These are phyloP conservation scores for Fragaria nilgerrensis DNA, from an alignment of 306 rosid genomes.

Conservation along the genomic window DNA sequence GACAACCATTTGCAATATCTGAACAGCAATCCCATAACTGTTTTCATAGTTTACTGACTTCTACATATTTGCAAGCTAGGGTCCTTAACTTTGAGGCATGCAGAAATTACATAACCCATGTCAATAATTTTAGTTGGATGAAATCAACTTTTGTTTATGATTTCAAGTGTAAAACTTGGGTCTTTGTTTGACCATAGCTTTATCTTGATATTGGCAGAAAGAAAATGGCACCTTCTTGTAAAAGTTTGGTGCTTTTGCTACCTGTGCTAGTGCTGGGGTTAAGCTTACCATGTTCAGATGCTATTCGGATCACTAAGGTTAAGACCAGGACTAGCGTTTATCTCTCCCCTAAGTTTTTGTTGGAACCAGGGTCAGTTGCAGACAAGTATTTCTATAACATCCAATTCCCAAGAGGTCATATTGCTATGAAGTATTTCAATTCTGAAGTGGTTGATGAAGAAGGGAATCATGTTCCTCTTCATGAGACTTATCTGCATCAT, in stretches of 20 bases:
- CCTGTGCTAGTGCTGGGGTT: too few relatives aligned
- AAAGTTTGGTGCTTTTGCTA: constrained; percentile 22
- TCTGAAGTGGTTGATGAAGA: constrained; percentile 68
- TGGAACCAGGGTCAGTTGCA: too few relatives aligned
- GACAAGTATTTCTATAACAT: too few relatives aligned
- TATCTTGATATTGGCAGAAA: constrained; percentile 24
- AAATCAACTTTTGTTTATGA: neutral
- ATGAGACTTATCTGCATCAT: constrained; percentile 76
- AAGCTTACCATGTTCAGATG: too few relatives aligned
- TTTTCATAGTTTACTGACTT: neutral
- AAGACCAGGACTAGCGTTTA: too few relatives aligned
- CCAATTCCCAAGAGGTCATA: constrained; percentile 74
- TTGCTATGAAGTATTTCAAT: constrained; percentile 57
- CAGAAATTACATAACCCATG: neutral
- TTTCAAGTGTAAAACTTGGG: neutral
- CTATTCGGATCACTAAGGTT: too few relatives aligned
- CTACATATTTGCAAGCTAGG: neutral
- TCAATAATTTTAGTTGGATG: neutral
- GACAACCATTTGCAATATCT: too few relatives aligned
- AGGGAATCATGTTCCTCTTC: constrained; percentile 57
- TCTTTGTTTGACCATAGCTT: constrained; percentile 1
- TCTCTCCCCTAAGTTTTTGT: too few relatives aligned
- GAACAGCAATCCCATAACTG: neutral
- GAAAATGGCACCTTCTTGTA: constrained; percentile 31
- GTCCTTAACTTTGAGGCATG: neutral